Conservation (phyloP, 2,329 filamentous ascomycete species). For the Aureobasidium sp. region DNA sequence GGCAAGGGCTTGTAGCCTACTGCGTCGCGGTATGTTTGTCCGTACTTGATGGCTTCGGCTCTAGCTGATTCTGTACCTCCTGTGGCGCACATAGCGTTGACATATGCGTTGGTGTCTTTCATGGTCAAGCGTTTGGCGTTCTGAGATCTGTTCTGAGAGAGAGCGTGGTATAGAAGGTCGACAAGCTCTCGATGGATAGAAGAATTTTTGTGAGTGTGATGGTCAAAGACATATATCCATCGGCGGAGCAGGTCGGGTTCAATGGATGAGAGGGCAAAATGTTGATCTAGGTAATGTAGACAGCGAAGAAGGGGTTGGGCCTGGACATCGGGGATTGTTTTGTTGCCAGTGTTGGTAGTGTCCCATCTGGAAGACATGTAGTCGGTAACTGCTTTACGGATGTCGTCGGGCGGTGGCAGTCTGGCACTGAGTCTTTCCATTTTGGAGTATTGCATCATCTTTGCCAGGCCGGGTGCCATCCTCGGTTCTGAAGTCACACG, state of each 20-base stretch:
- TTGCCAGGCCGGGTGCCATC: conserved; percentile 63
- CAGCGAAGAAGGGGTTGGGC: conserved; percentile 55
- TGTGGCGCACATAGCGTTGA: background rate
- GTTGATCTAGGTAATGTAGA: conserved; percentile 51
- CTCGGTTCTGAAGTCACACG: conserved; percentile 53
- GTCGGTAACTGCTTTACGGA: conserved; percentile 57
- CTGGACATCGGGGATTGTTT: conserved; percentile 56
- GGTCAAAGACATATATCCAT: background rate
- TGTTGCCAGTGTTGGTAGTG: conserved; percentile 30
- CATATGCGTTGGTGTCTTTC: background rate
- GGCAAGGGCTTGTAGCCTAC: background rate
- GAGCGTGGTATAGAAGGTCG: background rate
- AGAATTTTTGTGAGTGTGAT: background rate
- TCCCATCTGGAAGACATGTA: conserved; percentile 48
- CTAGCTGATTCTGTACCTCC: conserved; percentile 5
- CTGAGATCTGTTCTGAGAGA: background rate
- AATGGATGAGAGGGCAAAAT: conserved; percentile 17
- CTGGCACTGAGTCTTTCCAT: conserved; percentile 57
- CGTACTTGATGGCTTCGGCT: background rate
- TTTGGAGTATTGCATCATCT: conserved; percentile 61
- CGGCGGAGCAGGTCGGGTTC: background rate
- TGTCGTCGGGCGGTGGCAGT: conserved; percentile 55
- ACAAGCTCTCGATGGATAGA: background rate
- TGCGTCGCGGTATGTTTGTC: no score
- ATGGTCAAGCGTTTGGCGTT: no score